Conservation (phyloP, 1,284 basidiomycete genomes). For the Takashimella koratensis region DNA sequence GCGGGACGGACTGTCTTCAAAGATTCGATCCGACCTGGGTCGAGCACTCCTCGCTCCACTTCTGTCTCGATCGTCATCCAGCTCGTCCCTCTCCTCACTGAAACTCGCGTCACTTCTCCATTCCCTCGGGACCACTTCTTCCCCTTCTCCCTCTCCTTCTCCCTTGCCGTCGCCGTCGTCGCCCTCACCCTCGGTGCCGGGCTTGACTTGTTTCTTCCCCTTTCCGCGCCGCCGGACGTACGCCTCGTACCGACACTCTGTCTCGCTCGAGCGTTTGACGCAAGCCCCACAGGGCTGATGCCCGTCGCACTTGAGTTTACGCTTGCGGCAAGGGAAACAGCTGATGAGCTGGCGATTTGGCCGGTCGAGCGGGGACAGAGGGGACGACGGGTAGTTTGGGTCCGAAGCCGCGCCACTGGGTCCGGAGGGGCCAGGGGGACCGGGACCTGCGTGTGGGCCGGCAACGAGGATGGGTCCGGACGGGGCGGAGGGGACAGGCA, state of each 20-base stretch:
- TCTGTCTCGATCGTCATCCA: not conserved
- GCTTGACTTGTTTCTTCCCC: constrained; percentile 21
- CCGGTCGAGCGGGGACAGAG: not conserved
- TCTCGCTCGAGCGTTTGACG: constrained; percentile 21
- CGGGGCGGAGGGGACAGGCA: not conserved
- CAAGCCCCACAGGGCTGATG: constrained; percentile 36
- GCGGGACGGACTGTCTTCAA: not conserved
- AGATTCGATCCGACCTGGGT: not conserved
- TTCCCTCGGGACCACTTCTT: not conserved
- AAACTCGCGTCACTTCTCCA: not conserved
- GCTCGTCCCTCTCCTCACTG: not conserved
- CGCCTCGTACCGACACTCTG: constrained; percentile 34
- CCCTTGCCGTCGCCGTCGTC: not conserved
- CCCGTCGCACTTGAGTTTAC: constrained; percentile 43
- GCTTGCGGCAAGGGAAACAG: constrained; percentile 36
- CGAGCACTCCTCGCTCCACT: not conserved
- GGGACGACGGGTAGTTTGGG: not conserved
- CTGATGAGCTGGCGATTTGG: constrained; percentile 32
- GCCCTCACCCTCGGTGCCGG: not conserved
- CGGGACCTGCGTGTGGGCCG: not conserved
- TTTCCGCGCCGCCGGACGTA: constrained; percentile 36
- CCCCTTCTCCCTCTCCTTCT: not conserved
- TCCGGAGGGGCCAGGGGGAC: not conserved
- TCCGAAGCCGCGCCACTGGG: not conserved
- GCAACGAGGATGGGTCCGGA: not conserved